Base-by-base conservation (phyloP, 352 stramenopile species). In the Pythium biforme region DNA sequence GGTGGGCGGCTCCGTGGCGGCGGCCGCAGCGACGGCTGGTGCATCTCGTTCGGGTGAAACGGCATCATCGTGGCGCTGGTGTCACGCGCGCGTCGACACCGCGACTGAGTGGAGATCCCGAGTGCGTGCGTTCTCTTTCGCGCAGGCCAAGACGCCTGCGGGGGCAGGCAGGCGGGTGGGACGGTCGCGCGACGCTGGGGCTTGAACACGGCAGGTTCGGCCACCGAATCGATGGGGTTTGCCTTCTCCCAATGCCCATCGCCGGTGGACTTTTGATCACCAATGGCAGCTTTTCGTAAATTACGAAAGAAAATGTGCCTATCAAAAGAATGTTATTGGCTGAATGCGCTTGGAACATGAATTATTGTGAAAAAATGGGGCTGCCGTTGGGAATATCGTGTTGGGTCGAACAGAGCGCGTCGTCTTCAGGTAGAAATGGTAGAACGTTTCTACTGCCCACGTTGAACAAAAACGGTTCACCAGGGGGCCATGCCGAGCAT, bases 41-140 rank as follows among this genome's bases (percentile, higher is more conserved):
- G 52, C 48, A 70, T 29, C 51, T 70, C 63, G 45, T 70, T 55
- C 1, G 55, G 63, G 39, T 70, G 63, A 27, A 64, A 62, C 4
- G 62, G 55, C 62, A 69, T 69, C 62, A 69, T 69, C 14, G 25
- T 45, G 25, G 45, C 17, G 2, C 20, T 20, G 43, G 15, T 29
- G 34, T 39, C 27, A 5, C 52, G 33, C 25, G 12, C 41, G 29
- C 45, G 22, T n/a, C 45, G 6, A 51, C 47, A n/a, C 25, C 29
- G 31, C 29, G 54, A 55, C 55, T 34, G 31, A 62, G 25, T 19
- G 4, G 34, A 39, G 17, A 43, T 41, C 26, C 33, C 17, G 27
- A 25, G n/a, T n/a, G n/a, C n/a, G n/a, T 26, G 17, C 26, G 27
- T 22, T 7, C 23, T 20, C 14, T 25, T n/a, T n/a, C n/a, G n/a